Conservation (phyloP, 441 rosid species). For the Adansonia rubrostipa region DNA sequence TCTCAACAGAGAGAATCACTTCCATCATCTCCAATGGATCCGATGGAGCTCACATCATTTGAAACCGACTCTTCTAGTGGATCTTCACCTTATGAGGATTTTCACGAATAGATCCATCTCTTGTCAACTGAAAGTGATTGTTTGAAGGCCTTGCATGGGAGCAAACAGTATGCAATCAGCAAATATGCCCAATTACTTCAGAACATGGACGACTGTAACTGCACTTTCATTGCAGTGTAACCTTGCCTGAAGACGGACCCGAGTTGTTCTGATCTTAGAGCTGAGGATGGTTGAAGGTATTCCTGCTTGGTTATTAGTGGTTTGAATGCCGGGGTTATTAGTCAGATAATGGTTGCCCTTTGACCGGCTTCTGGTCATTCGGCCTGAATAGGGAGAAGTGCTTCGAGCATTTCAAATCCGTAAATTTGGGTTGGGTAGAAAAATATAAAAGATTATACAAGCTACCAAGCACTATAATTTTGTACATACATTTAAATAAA, state of each 20-base stretch:
- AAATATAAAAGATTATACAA: slow-evolving; percentile 25
- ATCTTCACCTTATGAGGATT: slow-evolving; percentile 89
- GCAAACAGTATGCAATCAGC: background rate
- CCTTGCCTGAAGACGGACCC: background rate
- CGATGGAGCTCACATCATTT: slow-evolving; percentile 62
- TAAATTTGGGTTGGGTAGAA: slow-evolving; percentile 34
- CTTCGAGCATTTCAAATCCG: slow-evolving; percentile 1
- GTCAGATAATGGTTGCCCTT: background rate
- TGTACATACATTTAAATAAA: slow-evolving; percentile 38
- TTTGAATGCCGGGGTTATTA: slow-evolving; percentile 11
- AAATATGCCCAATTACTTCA: background rate
- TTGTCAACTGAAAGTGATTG: slow-evolving; percentile 19
- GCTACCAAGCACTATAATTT: slow-evolving; percentile 29
- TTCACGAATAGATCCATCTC: slow-evolving; percentile 45
- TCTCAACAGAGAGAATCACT: slow-evolving; percentile 77
- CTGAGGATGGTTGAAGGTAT: background rate
- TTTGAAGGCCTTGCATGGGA: slow-evolving; percentile 17
- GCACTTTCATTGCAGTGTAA: background rate
- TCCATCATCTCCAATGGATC: slow-evolving; percentile 79
- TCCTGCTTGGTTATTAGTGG: background rate
- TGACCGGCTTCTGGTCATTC: background rate
- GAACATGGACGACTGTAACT: background rate
- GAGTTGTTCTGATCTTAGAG: slow-evolving; percentile 8
- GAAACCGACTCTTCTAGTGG: slow-evolving; percentile 83
- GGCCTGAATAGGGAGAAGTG: background rate